Evolutionary conservation across 1,139 yeast species (phyloP).

Genomic region (Yamadazyma kanchanaburiensis): DNA sequence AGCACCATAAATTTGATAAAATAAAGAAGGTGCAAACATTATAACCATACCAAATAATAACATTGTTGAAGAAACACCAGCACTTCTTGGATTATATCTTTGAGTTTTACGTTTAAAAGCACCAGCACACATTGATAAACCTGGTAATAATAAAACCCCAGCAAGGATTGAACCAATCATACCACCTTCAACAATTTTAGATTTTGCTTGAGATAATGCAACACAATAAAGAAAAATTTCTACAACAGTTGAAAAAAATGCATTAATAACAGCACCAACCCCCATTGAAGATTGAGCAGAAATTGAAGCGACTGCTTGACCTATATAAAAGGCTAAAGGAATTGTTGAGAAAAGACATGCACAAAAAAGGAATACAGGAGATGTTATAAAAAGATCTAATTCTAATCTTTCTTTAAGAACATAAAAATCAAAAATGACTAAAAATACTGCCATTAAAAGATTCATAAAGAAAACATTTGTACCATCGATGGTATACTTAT

Average conservation of each 20-base stretch:
- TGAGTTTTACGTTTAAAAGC: conserved; percentile 90
- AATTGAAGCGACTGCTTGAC: conserved; percentile 98
- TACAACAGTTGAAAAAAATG: conserved; percentile 93
- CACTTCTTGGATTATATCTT: conserved; percentile 91
- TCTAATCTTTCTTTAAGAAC: conserved; percentile 53
- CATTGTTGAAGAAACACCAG: conserved; percentile 97
- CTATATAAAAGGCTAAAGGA: conserved; percentile 94
- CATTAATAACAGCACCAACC: conserved; percentile 97
- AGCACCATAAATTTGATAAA: conserved; percentile 87
- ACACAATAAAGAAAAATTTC: conserved; percentile 92
- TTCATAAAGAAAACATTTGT: conserved; percentile 92
- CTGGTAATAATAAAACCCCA: conserved; percentile 88
- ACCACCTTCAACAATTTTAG: conserved; percentile 93
- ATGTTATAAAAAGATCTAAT: conserved; percentile 51
- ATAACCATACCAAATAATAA: conserved; percentile 84
- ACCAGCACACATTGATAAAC: conserved; percentile 96
- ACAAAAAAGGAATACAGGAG: conserved; percentile 62
- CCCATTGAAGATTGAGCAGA: conserved; percentile 99
- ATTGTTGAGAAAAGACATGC: conserved; percentile 80
- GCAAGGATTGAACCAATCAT: conserved; percentile 93
- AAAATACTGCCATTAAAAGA: conserved; percentile 71
- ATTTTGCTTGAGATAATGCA: conserved; percentile 82
- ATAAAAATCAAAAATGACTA: conserved; percentile 79
- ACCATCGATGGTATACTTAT: conserved; percentile 94
- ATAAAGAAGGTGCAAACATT: conserved; percentile 89